phyloP scores from a whole-genome alignment of 2,329 filamentous ascomycete species.

The Pseudogymnoascus sp. region DNA sequence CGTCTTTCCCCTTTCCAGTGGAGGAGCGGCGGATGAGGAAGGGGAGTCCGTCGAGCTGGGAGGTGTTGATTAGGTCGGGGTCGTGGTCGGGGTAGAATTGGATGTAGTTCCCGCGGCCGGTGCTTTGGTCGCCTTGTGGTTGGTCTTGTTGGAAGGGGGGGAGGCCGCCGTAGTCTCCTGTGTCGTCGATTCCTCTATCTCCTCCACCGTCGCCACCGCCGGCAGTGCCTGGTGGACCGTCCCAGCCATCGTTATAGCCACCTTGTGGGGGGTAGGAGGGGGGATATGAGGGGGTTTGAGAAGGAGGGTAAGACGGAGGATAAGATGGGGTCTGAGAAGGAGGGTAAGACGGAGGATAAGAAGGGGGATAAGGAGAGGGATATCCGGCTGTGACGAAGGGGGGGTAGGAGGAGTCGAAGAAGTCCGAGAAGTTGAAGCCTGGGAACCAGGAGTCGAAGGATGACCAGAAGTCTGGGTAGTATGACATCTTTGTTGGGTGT shows the following conservation, averaged over 20 bases:
- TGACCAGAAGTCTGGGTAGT: not conserved
- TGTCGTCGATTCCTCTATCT: too few relatives aligned
- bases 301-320: not conserved
- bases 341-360: not conserved
- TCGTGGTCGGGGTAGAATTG: not conserved
- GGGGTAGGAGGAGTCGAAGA: not conserved
- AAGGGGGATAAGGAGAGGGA: not conserved
- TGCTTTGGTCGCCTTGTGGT: slow-evolving; percentile 1
- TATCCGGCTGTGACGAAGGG: not conserved
- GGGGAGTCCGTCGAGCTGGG: not conserved
- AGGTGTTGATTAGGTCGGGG: not conserved
- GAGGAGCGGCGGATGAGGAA: not conserved
- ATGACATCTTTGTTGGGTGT: not conserved
- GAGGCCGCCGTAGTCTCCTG: not conserved
- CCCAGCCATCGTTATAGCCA: not conserved
- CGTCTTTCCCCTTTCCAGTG: not conserved
- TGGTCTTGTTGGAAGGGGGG: not conserved
- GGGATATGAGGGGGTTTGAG: not conserved
- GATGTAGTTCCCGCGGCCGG: not conserved
- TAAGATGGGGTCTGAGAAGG: not conserved
- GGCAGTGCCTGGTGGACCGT: not conserved
- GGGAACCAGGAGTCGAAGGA: slow-evolving; percentile 4
- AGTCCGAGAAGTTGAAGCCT: not conserved
- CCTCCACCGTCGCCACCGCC: not conserved
- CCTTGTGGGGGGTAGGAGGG: not conserved